A percentile compares a stretch with the other conserved stretches of the same genome.
Evolutionary conservation across 345 rosid species (phyloP).

Genomic region (Syzygium jambos): DNA sequence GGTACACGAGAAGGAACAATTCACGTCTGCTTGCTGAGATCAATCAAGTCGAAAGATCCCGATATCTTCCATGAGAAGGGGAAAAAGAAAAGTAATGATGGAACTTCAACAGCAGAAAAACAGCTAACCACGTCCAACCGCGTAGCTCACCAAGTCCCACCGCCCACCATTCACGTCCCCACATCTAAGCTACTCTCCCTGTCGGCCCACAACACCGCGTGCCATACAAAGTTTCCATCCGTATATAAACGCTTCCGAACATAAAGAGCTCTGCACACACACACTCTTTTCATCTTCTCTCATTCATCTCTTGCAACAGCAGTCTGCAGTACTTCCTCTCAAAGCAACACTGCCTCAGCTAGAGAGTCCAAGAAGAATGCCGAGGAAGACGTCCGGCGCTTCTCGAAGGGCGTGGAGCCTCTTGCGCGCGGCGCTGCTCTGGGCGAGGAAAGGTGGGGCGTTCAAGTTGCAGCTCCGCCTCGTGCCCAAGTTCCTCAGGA

Average conservation of each 20-base stretch:
- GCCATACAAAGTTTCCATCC: not conserved
- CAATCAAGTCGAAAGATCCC: not conserved
- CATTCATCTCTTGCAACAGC: not conserved
- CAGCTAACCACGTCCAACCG: not conserved
- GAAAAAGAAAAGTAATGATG: too few relatives aligned
- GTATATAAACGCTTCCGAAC: not conserved
- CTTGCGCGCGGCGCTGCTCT: constrained; percentile 51
- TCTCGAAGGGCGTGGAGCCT: constrained; percentile 41
- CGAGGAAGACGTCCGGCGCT: not conserved
- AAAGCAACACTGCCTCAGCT: not conserved
- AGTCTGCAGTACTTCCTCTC: not conserved
- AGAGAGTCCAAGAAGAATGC: not conserved
- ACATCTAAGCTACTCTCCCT: not conserved
- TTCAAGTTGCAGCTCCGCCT: constrained; percentile 44
- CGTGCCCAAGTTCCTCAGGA: constrained; percentile 45
- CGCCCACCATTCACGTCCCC: not conserved
- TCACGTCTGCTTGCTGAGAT: too few relatives aligned
- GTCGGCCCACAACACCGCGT: not conserved
- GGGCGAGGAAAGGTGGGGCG: constrained; percentile 72
- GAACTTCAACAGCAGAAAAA: not conserved
- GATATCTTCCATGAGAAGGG: not conserved
- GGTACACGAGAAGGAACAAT: too few relatives aligned
- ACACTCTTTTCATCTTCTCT: not conserved
- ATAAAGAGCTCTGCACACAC: not conserved
- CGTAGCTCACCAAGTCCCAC: not conserved